Conservation (phyloP, 345 rosid species). For the Rhodamnia rubescens region DNA sequence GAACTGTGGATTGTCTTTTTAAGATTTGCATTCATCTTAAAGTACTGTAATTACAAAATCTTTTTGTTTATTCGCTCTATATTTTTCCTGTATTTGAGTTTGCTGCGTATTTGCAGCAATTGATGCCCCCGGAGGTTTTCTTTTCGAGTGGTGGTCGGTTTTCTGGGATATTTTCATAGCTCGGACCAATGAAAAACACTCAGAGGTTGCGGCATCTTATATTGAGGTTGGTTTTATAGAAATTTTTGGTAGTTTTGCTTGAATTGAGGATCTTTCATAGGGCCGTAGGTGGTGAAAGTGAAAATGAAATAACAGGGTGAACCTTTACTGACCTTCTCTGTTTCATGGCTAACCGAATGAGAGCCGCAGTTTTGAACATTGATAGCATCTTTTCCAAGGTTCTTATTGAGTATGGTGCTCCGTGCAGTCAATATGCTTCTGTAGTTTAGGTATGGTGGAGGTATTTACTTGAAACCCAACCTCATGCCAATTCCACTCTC, state of each 20-base stretch:
- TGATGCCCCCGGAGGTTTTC: slow-evolving; percentile 98
- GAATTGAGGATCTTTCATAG: neutral
- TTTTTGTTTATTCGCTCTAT: neutral
- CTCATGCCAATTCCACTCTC: neutral
- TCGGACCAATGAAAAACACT: slow-evolving; percentile 95
- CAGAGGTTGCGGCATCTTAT: slow-evolving; percentile 96
- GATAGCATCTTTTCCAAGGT: neutral
- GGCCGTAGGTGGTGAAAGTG: neutral
- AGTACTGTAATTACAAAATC: neutral
- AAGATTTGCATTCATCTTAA: neutral
- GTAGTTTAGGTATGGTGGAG: neutral
- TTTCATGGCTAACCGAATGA: neutral
- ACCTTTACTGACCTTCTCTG: neutral
- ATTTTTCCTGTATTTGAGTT: neutral
- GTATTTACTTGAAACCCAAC: neutral
- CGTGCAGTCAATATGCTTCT: neutral
- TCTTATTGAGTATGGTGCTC: neutral
- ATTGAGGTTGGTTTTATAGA: slow-evolving; percentile 53
- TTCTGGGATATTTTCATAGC: slow-evolving; percentile 99
- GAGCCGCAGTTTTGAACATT: neutral
- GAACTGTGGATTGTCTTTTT: neutral
- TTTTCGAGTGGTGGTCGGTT: slow-evolving; percentile 99
- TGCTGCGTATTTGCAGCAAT: slow-evolving; percentile 45
- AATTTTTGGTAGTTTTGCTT: neutral
- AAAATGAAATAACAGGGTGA: neutral